A percentile compares a stretch with the other conserved stretches of the same genome.
phyloP scores from a whole-genome alignment of 495 filamentous ascomycete genomes.

The Neurospora sp. region DNA sequence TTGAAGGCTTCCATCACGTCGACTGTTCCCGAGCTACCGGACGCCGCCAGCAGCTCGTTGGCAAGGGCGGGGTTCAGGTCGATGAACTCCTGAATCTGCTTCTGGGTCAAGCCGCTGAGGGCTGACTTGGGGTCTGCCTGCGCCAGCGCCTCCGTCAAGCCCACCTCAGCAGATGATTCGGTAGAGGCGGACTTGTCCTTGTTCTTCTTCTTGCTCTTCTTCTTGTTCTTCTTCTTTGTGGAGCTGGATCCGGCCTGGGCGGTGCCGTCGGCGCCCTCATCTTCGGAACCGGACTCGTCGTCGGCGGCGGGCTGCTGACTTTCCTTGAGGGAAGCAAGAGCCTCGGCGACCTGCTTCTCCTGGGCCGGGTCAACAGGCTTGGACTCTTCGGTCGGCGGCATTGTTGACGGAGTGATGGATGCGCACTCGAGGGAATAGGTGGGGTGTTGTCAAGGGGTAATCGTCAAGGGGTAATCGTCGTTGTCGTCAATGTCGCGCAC shows the following conservation, averaged over 20 bases:
- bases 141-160: slow-evolving; percentile 4
- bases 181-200: slow-evolving; percentile 37
- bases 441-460: background rate
- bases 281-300: slow-evolving; percentile 32
- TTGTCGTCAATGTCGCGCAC: background rate
- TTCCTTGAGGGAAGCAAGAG: slow-evolving; percentile 1
- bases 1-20: slow-evolving; percentile 51
- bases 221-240: slow-evolving; percentile 38
- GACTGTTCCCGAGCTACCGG: slow-evolving; percentile 9
- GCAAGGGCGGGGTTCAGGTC: slow-evolving; percentile 53
- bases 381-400: slow-evolving; percentile 28
- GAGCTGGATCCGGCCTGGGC: slow-evolving; percentile 8
- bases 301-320: slow-evolving; percentile 18
- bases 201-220: slow-evolving; percentile 38
- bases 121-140: slow-evolving; percentile 28
- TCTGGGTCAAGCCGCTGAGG: slow-evolving; percentile 33
- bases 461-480: background rate
- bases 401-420: background rate
- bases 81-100: slow-evolving; percentile 45
- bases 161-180: slow-evolving; percentile 4
- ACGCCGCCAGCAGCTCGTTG: slow-evolving; percentile 35
- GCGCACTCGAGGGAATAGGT: background rate
- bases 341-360: slow-evolving; percentile 14
- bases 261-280: slow-evolving; percentile 14
- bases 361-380: slow-evolving; percentile 32